These are phyloP conservation scores for Dactylellina cionopaga DNA, from an alignment of 2,329 filamentous ascomycete species.

Conservation along the genomic window DNA sequence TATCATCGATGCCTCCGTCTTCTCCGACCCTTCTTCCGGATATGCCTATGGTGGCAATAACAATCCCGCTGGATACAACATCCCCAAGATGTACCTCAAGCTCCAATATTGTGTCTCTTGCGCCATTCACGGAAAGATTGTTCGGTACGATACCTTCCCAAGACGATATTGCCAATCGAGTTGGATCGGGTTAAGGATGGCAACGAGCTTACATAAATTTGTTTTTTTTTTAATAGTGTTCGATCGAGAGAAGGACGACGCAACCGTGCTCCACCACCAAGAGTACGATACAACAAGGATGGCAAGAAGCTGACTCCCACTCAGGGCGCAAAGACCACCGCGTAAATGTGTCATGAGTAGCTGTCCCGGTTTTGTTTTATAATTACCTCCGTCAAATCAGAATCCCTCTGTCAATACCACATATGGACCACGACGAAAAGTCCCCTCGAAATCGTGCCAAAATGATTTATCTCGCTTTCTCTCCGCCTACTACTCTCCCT, in stretches of 20 bases:
- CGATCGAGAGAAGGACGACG: constrained; percentile 95
- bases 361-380: constrained; percentile 29
- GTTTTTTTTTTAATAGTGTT: constrained; percentile 72
- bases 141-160: constrained; percentile 79
- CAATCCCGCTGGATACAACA: constrained; percentile 80
- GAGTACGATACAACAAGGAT: constrained; percentile 99
- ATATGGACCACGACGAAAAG: constrained; percentile 27
- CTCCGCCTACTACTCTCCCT: not conserved
- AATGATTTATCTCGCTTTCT: constrained; percentile 1
- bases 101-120: constrained; percentile 99
- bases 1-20: constrained; percentile 99
- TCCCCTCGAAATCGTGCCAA: constrained; percentile 25
- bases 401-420: constrained; percentile 21
- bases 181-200: not conserved
- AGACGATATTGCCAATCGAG: not conserved
- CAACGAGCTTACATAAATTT: constrained; percentile 62
- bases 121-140: constrained; percentile 99
- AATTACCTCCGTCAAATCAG: constrained; percentile 23
- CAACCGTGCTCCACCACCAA: constrained; percentile 97
- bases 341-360: constrained; percentile 20
- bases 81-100: constrained; percentile 99
- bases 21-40: constrained; percentile 65
- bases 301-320: constrained; percentile 99
- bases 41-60: constrained; percentile 21
- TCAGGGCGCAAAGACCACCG: constrained; percentile 73